These are phyloP conservation scores for Santalum album DNA, from an alignment of 164 flowering plant species.

Conservation along the genomic window DNA sequence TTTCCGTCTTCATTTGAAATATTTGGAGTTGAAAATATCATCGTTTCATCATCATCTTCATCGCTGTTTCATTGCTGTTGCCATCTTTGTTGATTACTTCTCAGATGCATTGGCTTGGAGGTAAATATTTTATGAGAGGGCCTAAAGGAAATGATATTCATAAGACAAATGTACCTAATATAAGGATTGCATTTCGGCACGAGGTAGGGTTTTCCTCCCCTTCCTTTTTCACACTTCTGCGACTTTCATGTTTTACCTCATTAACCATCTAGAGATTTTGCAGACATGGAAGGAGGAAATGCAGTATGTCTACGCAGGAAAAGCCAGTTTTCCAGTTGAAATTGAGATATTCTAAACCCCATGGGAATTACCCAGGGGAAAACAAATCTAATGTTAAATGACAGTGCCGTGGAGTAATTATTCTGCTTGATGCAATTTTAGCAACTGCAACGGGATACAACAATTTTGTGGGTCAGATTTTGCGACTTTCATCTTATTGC, in stretches of 20 bases:
- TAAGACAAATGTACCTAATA: slow-evolving; percentile 50
- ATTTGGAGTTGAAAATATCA: no score
- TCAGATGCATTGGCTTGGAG: slow-evolving; percentile 47
- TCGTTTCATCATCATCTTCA: no score
- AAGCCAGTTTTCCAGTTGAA: slow-evolving; percentile 37
- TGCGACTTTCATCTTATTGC: no score
- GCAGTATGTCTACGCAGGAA: slow-evolving; percentile 46
- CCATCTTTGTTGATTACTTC: neutral
- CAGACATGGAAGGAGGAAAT: slow-evolving; percentile 73
- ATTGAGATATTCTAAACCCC: slow-evolving; percentile 10
- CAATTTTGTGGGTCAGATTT: no score
- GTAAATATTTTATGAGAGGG: slow-evolving; percentile 38
- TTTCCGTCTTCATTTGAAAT: no score
- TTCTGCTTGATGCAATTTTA: no score
- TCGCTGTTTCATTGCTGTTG: no score
- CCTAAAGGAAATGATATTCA: slow-evolving; percentile 63
- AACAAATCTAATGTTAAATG: no score
- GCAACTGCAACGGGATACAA: no score
- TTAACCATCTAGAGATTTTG: slow-evolving; percentile 11
- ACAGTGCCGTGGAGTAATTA: no score
- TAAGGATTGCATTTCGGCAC: slow-evolving; percentile 46
- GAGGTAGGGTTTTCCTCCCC: slow-evolving; percentile 24
- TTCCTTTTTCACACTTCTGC: neutral
- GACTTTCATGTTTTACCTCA: neutral
- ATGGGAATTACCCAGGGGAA: no score